phyloP scores from a whole-genome alignment of 495 filamentous ascomycete species.

The Filosporella fistucella region DNA sequence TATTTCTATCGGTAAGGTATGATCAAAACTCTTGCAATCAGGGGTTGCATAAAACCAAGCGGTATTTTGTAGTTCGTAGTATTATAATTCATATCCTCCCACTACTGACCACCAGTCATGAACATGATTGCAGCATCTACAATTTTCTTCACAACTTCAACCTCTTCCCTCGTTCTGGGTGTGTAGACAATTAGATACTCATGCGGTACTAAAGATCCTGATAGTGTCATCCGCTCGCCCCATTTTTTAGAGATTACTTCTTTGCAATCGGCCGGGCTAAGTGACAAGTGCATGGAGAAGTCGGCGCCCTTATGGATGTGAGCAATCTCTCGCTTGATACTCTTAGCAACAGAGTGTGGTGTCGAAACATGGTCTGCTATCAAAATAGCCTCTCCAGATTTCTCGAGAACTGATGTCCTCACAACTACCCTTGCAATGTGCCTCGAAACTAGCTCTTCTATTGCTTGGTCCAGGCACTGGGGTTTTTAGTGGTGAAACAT shows the following conservation, averaged over 20 bases:
- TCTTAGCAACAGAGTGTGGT: conserved; percentile 13
- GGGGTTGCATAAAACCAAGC: too few species aligned
- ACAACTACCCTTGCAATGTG: conserved; percentile 10
- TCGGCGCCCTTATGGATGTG: conserved; percentile 15
- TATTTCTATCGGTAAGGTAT: too few species aligned
- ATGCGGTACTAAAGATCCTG: conserved; percentile 15
- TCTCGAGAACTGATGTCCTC: conserved; percentile 15
- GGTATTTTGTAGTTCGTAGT: too few species aligned
- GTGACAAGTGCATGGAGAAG: conserved; percentile 13
- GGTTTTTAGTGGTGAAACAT: neutral
- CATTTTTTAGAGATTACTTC: conserved; percentile 18
- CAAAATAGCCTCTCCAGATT: conserved; percentile 15
- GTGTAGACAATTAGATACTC: conserved; percentile 21
- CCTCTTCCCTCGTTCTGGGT: conserved; percentile 18
- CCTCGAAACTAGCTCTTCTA: conserved; percentile 12
- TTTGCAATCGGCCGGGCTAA: conserved; percentile 19
- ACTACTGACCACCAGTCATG: conserved; percentile 11
- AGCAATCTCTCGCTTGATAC: conserved; percentile 16
- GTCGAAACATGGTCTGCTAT: conserved; percentile 10
- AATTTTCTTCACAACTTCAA: conserved; percentile 16
- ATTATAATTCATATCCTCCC: too few species aligned
- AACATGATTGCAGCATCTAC: conserved; percentile 15
- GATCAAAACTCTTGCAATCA: too few species aligned
- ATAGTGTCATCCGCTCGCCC: conserved; percentile 18
- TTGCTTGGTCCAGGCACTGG: conserved; percentile 9